Percentiles rank a stretch among this genome's conserved stretches.
Evolutionary conservation across 192 early-diverging fungal species (phyloP).

Genomic region (Coemansia sp.): DNA sequence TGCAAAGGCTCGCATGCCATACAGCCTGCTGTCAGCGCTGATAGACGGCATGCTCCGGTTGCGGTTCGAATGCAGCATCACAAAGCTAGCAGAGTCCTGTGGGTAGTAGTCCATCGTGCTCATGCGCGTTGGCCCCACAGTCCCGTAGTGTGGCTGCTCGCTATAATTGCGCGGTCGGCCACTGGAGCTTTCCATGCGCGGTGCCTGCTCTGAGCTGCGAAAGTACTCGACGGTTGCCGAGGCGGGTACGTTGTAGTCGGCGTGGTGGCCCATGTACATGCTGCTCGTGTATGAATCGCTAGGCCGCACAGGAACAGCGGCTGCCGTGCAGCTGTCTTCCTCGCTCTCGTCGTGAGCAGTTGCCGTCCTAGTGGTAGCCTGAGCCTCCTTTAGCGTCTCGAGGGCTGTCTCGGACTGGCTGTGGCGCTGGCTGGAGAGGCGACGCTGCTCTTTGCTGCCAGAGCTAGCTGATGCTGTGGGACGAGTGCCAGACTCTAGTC

Average conservation of each 20-base stretch:
- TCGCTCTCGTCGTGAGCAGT: neutral
- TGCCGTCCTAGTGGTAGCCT: neutral
- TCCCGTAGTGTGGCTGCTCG: conserved; percentile 10
- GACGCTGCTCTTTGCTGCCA: neutral
- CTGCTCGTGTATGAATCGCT: conserved; percentile 4
- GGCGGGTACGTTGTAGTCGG: conserved; percentile 38
- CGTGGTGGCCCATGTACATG: conserved; percentile 3
- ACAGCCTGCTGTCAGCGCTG: conserved; percentile 57
- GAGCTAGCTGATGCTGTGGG: neutral
- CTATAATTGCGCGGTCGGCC: conserved; percentile 32
- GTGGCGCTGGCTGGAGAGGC: conserved; percentile 32
- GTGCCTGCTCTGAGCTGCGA: conserved; percentile 24
- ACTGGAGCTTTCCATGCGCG: neutral
- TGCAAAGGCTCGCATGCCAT: conserved; percentile 75
- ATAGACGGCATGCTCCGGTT: conserved; percentile 69
- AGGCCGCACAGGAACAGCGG: neutral
- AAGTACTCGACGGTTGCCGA: conserved; percentile 32
- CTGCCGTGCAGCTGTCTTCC: neutral
- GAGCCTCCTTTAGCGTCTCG: conserved; percentile 39
- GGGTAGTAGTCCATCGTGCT: conserved; percentile 32
- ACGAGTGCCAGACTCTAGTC: conserved; percentile 18
- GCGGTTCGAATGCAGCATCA: conserved; percentile 52
- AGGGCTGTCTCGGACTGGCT: conserved; percentile 52
- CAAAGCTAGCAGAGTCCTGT: conserved; percentile 8
- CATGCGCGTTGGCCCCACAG: conserved; percentile 19